phyloP scores from a whole-genome alignment of 257 asterid species.

The Linaria vulgaris region DNA sequence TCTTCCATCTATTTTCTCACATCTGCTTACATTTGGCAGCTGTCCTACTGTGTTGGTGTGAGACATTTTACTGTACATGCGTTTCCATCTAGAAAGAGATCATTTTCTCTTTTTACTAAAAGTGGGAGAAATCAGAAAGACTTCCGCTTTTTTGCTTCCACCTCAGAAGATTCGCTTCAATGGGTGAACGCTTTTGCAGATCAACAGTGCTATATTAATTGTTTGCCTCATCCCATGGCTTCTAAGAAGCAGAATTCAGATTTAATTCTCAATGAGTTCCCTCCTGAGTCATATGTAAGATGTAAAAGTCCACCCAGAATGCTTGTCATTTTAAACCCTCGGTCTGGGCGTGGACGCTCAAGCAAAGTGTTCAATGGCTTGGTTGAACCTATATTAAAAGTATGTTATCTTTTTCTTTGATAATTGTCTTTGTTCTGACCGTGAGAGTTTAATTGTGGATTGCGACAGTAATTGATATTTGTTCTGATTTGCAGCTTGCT shows the following conservation, averaged over 20 bases:
- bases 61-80: constrained; percentile 91
- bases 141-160: constrained; percentile 76
- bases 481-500: constrained; percentile 68
- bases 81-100: constrained; percentile 65
- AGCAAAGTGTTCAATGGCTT: constrained; percentile 81
- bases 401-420: constrained; percentile 32
- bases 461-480: constrained; percentile 13
- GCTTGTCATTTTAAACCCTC: constrained; percentile 95
- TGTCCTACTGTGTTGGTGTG: constrained; percentile 84
- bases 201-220: constrained; percentile 93
- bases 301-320: constrained; percentile 85
- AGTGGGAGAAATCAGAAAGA: constrained; percentile 72
- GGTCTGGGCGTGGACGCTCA: constrained; percentile 96
- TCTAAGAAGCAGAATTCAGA: constrained; percentile 71
- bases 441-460: too few relatives aligned
- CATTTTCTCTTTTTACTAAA: constrained; percentile 59
- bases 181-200: constrained; percentile 98
- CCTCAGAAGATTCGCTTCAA: constrained; percentile 80
- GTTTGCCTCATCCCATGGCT: constrained; percentile 87
- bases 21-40: constrained; percentile 49
- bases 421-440: neutral
- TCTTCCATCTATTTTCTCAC: constrained; percentile 25
- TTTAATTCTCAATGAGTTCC: constrained; percentile 63
- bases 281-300: constrained; percentile 79
- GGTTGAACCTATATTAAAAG: constrained; percentile 95